Base-by-base conservation (phyloP, 208 protist genomes). In the Leishmania tarentolae region DNA sequence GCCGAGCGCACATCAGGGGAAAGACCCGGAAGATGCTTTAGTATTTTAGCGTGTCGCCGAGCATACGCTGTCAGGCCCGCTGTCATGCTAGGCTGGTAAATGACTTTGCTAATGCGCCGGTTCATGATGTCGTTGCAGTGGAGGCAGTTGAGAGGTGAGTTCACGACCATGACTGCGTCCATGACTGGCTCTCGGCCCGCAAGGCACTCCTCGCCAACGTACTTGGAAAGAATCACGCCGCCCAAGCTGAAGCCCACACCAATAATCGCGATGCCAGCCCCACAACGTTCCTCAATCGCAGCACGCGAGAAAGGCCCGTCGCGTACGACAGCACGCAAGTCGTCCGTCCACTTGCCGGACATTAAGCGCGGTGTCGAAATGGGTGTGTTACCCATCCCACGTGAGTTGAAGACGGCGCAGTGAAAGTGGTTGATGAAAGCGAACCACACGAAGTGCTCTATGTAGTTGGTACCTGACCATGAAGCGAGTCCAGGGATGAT, bases 401-500 rank as follows among this genome's bases (percentile, higher is more conserved):
- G 86, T 11, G 91, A 83, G 83, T 92, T 94, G 69, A 94, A 92
- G 6, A 96, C 91, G 65, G 80, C 88, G 68, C 89, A 92, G 81
- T 94, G 91, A 83, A 93, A 88, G 47, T 87, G 85, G 31, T 83
- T 40, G 40, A 69, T 66, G 44, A 89, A 82, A 6, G 92, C 90
- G 61, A 80, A 85, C 72, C 50, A 76, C 46, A 93, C 89, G 74
- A 90, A 94, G 78, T 86, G 90, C 77, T 90, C 82, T 28, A 96
- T 90, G 84, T 96, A 96, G 82, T 93, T 94, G 8, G 91, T 94
- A 37, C 81, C 83, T 8, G 91, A 93, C 84, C 82, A 94, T 17
- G 93, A 96, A 19, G 91, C 82, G n/a, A 94, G 86, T 19, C 93
- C 93, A 40, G 93, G 93, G 47, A 96, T 69, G 44, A 96, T 90